phyloP scores from a whole-genome alignment of 2,329 filamentous ascomycete species.

The Alternaria panax region DNA sequence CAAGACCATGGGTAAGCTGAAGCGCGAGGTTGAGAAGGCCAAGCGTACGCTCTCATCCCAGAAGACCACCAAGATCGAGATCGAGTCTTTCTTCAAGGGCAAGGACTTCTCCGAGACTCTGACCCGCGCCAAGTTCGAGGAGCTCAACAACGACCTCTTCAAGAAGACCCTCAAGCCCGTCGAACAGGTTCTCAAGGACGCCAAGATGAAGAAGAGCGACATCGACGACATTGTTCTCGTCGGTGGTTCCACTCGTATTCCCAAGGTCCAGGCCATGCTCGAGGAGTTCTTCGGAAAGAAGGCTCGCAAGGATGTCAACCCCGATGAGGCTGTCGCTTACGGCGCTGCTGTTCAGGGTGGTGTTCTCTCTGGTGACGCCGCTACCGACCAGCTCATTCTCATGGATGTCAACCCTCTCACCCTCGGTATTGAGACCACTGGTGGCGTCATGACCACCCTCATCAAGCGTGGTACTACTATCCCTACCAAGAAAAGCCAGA shows the following conservation, averaged over 20 bases:
- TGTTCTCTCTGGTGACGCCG: slow-evolving; percentile 88
- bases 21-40: slow-evolving; percentile 99
- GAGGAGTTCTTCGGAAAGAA: slow-evolving; percentile 99
- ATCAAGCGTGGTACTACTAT: slow-evolving; percentile 95
- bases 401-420: slow-evolving; percentile 98
- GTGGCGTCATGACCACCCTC: slow-evolving; percentile 96
- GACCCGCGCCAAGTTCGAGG: slow-evolving; percentile 98
- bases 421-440: slow-evolving; percentile 96
- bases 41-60: slow-evolving; percentile 95
- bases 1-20: slow-evolving; percentile 99
- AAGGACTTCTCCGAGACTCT: slow-evolving; percentile 98
- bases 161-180: slow-evolving; percentile 99
- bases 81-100: slow-evolving; percentile 95
- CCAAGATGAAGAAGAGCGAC: slow-evolving; percentile 94
- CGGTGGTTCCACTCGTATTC: slow-evolving; percentile 98
- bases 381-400: slow-evolving; percentile 81
- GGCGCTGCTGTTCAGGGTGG: slow-evolving; percentile 97
- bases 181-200: slow-evolving; percentile 97
- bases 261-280: slow-evolving; percentile 92
- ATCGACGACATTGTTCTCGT: slow-evolving; percentile 97
- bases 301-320: slow-evolving; percentile 99
- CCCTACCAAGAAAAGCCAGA: slow-evolving; percentile 95
- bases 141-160: slow-evolving; percentile 98
- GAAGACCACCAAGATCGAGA: slow-evolving; percentile 93
- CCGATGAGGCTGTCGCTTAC: slow-evolving; percentile 97